phyloP scores from a whole-genome alignment of 352 stramenopile genomes.

The Phytopythium sindhum region DNA sequence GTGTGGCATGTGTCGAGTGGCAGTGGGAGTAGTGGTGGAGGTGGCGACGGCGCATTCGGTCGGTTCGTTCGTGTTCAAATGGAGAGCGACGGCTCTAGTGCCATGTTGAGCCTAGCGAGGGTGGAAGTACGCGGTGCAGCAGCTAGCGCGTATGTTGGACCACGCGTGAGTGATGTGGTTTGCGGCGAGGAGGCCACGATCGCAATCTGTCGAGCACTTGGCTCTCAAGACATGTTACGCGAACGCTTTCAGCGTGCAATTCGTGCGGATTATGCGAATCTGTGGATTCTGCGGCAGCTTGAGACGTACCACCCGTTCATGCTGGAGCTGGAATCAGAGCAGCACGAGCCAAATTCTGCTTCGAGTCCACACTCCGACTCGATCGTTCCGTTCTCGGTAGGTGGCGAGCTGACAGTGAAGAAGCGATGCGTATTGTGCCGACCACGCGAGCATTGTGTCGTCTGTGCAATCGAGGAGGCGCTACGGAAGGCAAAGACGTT shows the following conservation, averaged over 20 bases:
- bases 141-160: conserved; percentile 43
- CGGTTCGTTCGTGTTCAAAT: conserved; percentile 62
- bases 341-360: not conserved
- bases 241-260: conserved; percentile 56
- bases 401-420: not conserved
- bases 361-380: not conserved
- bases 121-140: conserved; percentile 50
- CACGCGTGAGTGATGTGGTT: conserved; percentile 49
- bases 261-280: conserved; percentile 40
- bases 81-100: conserved; percentile 28
- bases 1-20: conserved; percentile 40
- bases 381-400: not conserved
- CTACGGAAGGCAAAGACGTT: not conserved
- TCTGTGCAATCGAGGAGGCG: conserved; percentile 3
- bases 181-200: conserved; percentile 56
- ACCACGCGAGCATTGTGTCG: not conserved
- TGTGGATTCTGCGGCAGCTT: conserved; percentile 53
- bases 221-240: conserved; percentile 30
- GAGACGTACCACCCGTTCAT: conserved; percentile 66
- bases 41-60: conserved; percentile 37
- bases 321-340: conserved; percentile 8
- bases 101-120: conserved; percentile 44
- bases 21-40: not conserved
- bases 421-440: conserved; percentile 14
- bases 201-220: conserved; percentile 48